phyloP scores from a whole-genome alignment of 1,284 basidiomycete genomes.

The Ganoderma meredithae region DNA sequence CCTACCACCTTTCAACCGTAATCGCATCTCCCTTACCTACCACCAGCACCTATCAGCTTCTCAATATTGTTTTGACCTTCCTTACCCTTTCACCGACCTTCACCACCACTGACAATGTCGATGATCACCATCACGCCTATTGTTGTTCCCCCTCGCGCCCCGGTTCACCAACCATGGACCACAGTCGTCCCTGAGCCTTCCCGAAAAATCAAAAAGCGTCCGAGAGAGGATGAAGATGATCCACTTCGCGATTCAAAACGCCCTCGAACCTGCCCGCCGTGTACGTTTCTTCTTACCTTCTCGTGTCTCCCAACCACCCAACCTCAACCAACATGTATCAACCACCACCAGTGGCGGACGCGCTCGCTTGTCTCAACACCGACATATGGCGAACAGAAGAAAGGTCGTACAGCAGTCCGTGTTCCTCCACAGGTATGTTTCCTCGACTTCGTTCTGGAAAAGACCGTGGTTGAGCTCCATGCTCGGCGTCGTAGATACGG shows the following conservation, averaged over 20 bases:
- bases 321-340: not conserved
- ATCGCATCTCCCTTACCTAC: not conserved
- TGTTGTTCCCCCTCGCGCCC: not conserved
- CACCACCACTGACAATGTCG: not conserved
- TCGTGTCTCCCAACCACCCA: not conserved
- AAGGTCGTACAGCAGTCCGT: not conserved
- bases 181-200: not conserved
- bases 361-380: not conserved
- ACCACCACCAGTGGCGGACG: slow-evolving; percentile 4
- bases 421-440: not conserved
- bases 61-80: no score
- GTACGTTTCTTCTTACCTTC: not conserved
- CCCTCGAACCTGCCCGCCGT: not conserved
- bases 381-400: not conserved
- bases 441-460: not conserved
- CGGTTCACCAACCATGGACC: not conserved
- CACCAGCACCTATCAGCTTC: not conserved
- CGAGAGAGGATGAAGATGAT: not conserved
- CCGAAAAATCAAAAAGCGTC: not conserved
- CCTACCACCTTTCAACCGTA: not conserved
- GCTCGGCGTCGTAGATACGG: not conserved
- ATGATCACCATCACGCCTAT: slow-evolving; percentile 2
- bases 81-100: not conserved
- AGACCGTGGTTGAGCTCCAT: not conserved
- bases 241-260: not conserved